phyloP scores from a whole-genome alignment of 2,329 filamentous ascomycete species.

The Curvularia hawaiiensis region DNA sequence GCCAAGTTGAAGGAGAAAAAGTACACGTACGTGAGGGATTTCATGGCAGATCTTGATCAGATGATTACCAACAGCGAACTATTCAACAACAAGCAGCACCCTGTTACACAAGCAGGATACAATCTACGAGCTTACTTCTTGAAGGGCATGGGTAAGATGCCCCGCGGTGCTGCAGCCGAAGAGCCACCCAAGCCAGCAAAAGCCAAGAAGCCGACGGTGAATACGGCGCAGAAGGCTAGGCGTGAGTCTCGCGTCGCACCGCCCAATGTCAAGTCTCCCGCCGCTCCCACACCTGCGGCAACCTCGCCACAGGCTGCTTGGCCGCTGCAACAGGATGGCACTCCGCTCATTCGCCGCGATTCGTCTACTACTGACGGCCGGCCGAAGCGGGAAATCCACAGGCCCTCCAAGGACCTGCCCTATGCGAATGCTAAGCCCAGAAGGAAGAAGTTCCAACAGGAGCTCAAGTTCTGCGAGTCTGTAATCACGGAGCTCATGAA shows the following conservation, averaged over 20 bases:
- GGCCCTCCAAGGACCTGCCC: conserved; percentile 87
- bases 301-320: conserved; percentile 63
- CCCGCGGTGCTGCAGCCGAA: conserved; percentile 57
- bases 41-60: conserved; percentile 75
- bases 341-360: conserved; percentile 83
- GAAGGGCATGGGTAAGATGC: conserved; percentile 64
- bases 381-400: conserved; percentile 92
- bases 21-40: conserved; percentile 73
- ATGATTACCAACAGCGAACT: conserved; percentile 78
- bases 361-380: conserved; percentile 78
- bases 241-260: conserved; percentile 55
- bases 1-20: conserved; percentile 72
- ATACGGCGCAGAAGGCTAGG: conserved; percentile 46
- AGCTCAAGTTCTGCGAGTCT: conserved; percentile 88
- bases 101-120: conserved; percentile 71
- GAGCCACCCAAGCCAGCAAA: conserved; percentile 65
- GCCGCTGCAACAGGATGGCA: conserved; percentile 76
- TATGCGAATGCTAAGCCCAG: conserved; percentile 84
- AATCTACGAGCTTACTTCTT: conserved; percentile 65
- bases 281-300: conserved; percentile 42
- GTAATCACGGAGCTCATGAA: conserved; percentile 79
- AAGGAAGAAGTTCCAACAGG: conserved; percentile 85
- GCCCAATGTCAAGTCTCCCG: conserved; percentile 53
- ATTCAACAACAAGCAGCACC: conserved; percentile 83
- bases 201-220: conserved; percentile 46